Conservation (phyloP, 768 basidiomycete genomes). For the Amanita pseudoporphyria region DNA sequence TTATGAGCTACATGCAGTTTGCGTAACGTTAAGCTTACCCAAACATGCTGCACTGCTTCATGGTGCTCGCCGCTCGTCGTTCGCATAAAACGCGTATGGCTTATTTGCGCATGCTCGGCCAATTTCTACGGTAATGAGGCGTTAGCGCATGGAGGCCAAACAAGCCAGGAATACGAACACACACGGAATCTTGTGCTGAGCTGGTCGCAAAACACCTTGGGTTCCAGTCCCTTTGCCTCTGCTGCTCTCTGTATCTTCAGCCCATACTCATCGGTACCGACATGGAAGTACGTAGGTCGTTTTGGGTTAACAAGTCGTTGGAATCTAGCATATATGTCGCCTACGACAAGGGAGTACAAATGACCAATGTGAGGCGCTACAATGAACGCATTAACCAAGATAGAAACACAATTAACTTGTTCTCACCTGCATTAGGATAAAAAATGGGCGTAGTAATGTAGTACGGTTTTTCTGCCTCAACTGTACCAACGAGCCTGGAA, state of each 20-base stretch:
- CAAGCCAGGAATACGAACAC: slow-evolving; percentile 20
- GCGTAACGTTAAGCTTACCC: slow-evolving; percentile 42
- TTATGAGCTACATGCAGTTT: neutral
- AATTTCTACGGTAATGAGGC: slow-evolving; percentile 38
- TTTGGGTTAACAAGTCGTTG: slow-evolving; percentile 44
- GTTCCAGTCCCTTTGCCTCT: slow-evolving; percentile 38
- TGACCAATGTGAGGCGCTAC: slow-evolving; percentile 81
- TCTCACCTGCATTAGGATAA: slow-evolving; percentile 78
- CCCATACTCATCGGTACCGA: slow-evolving; percentile 90
- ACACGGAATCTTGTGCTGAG: slow-evolving; percentile 71
- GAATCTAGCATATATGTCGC: slow-evolving; percentile 74
- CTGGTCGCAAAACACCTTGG: slow-evolving; percentile 60
- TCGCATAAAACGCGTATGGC: slow-evolving; percentile 64
- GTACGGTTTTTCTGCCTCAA: slow-evolving; percentile 44
- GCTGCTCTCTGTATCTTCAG: slow-evolving; percentile 88
- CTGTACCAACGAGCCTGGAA: neutral
- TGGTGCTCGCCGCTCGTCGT: slow-evolving; percentile 62
- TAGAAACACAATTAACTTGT: neutral
- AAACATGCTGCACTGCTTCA: slow-evolving; percentile 61
- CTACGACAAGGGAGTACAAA: slow-evolving; percentile 70
- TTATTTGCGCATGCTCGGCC: slow-evolving; percentile 52
- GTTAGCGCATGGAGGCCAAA: neutral
- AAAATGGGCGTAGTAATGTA: slow-evolving; percentile 92
- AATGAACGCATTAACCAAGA: neutral
- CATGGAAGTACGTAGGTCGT: slow-evolving; percentile 50